Percentiles rank a stretch among this genome's conserved stretches.
Conservation (phyloP, 768 basidiomycete genomes). For the Phylloporus sp. region DNA sequence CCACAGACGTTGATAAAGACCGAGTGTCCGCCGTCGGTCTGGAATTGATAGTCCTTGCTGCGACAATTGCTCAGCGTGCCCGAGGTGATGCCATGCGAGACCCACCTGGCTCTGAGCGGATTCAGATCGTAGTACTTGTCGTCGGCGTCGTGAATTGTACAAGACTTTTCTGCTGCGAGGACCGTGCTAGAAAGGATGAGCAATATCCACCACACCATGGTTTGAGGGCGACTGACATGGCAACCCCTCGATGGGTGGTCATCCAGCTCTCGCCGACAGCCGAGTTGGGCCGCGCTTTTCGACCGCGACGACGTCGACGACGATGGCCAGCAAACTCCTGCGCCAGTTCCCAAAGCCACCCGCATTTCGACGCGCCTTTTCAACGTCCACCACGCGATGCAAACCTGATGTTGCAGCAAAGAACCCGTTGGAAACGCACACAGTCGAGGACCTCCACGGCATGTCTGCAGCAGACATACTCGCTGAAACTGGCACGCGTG, state of each 20-base stretch:
- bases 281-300: constrained; percentile 25
- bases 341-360: constrained; percentile 43
- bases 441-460: constrained; percentile 81
- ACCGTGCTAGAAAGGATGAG: constrained; percentile 5
- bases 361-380: constrained; percentile 23
- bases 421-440: constrained; percentile 60
- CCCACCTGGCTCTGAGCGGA: constrained; percentile 54
- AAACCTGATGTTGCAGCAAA: constrained; percentile 28
- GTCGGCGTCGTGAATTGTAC: constrained; percentile 45
- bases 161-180: constrained; percentile 47
- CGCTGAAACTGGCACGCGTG: constrained; percentile 61
- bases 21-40: constrained; percentile 41
- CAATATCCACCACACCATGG: constrained; percentile 3
- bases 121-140: constrained; percentile 66
- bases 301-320: constrained; percentile 28
- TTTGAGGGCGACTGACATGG: constrained; percentile 8
- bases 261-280: constrained; percentile 16
- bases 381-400: constrained; percentile 23
- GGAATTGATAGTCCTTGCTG: constrained; percentile 62
- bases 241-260: constrained; percentile 26
- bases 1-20: constrained; percentile 65
- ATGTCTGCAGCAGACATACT: constrained; percentile 77
- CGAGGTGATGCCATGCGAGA: neutral
- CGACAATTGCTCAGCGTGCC: constrained; percentile 12
- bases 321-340: constrained; percentile 64